A percentile compares a stretch with the other conserved stretches of the same genome.
Conservation (phyloP, 805 yeast genomes). For the Saccharomyces kudriavzevii region DNA sequence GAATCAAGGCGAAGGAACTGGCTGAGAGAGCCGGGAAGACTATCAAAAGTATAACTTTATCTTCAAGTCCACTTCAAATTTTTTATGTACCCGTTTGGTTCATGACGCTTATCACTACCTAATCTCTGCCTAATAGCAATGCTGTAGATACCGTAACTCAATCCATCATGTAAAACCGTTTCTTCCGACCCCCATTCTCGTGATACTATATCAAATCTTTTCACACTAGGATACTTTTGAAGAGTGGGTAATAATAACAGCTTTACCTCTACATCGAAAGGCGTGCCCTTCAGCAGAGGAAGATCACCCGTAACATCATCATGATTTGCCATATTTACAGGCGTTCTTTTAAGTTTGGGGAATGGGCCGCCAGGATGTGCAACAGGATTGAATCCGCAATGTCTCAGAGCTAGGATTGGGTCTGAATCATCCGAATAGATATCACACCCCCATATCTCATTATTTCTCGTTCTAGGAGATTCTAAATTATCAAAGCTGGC, state of each 20-base stretch:
- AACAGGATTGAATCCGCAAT: slow-evolving; percentile 47
- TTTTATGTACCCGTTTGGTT: not conserved
- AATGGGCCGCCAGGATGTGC: slow-evolving; percentile 9
- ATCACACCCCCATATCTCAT: slow-evolving; percentile 83
- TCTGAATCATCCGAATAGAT: slow-evolving; percentile 93
- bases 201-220: slow-evolving; percentile 61
- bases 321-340: slow-evolving; percentile 34
- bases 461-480: slow-evolving; percentile 38
- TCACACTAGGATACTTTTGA: slow-evolving; percentile 54
- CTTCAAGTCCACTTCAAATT: not conserved
- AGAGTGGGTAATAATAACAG: slow-evolving; percentile 59
- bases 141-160: slow-evolving; percentile 53
- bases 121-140: slow-evolving; percentile 25
- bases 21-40: not conserved
- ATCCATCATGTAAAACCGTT: slow-evolving; percentile 59
- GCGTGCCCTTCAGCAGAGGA: slow-evolving; percentile 7
- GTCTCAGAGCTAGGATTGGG: slow-evolving; percentile 62
- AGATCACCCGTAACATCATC: slow-evolving; percentile 27
- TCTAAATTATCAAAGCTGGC: slow-evolving; percentile 32
- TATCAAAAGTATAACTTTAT: not conserved
- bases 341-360: slow-evolving; percentile 27
- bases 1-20: not conserved
- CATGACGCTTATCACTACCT: not conserved
- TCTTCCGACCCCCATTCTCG: slow-evolving; percentile 51
- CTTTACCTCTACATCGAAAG: slow-evolving; percentile 30